Evolutionary conservation across 495 filamentous ascomycete species (phyloP), one percentile per base, ranked within the genome.

Genomic region (Annulohypoxylon nitens): DNA sequence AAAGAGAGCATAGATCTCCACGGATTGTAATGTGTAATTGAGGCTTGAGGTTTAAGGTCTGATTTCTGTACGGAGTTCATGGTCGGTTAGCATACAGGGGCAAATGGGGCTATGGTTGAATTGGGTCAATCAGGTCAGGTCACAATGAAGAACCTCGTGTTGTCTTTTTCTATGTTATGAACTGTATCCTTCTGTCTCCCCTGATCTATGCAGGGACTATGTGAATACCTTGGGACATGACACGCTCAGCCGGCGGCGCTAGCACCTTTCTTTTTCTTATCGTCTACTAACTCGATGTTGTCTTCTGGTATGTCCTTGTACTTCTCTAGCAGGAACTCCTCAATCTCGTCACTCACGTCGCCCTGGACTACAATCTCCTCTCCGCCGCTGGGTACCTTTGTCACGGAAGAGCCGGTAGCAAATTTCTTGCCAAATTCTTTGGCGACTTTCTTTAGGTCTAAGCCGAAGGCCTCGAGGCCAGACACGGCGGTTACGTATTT

Each of bases 351-450:
- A 80, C 94, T 97, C 72, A 98, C 89, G 82, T 99, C 96, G 12
- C 96, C 96, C 81, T 99, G 96, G 45, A 99, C 94, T 36, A 97
- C 95, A 78, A 99, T 98, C 84, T 98, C 96, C 81, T 98, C 96
- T 10, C 91, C 90, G 2, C 94, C 95, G 53, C 89, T 91, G 23
- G 93, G 88, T 7, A 90, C 87, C 83, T 97, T 96, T 14, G 95
- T 98, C 47, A 98, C 95, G 12, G 90, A 93, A n/a, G 89, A 90
- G 0, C 96, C 96, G 1, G 96, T 98, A 16, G 97, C 97, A 78
- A 99, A 95, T 81, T 93, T 94, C 85, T 94, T 95, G 60, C 93
- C 93, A 70, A 94, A 90, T 70, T 95, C 93, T 83, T 95, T 95
- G 51, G 93, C 90, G 1, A 95, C 86, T 82, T 97, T 97, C 81